These are phyloP conservation scores for Dendrobium catenatum DNA, from an alignment of 106 monocot species.

Conservation along the genomic window DNA sequence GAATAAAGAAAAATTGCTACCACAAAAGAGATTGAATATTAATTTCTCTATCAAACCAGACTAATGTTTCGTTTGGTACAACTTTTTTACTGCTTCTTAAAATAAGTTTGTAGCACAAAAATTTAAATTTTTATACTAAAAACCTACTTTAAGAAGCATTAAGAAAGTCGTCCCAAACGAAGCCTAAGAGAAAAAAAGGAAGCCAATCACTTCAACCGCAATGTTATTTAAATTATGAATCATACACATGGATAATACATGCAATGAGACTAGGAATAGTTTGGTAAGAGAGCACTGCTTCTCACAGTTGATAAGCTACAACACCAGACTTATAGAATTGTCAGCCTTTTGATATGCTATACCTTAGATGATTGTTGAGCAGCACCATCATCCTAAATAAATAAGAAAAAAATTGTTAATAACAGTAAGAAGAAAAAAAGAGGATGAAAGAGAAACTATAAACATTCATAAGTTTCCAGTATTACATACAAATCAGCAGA, in stretches of 20 bases:
- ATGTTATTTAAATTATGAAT: background rate
- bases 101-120: too few species aligned
- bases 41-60: background rate
- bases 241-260: background rate
- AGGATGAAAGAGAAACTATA: background rate
- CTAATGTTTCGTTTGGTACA: too few species aligned
- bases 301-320: background rate
- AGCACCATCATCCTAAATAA: background rate
- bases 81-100: too few species aligned
- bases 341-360: background rate
- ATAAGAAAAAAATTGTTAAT: background rate
- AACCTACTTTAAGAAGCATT: too few species aligned
- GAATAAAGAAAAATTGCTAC: background rate
- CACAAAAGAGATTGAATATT: background rate
- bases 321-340: background rate
- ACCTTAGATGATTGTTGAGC: constrained; percentile 1
- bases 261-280: background rate
- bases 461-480: background rate
- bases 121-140: too few species aligned
- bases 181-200: too few species aligned
- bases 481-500: background rate
- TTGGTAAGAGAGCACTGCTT: background rate
- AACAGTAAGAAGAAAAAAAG: background rate
- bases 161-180: too few species aligned
- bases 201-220: background rate